Evolutionary conservation across 2,329 filamentous ascomycete species (phyloP).

Genomic region (Myrmaecium sp.): DNA sequence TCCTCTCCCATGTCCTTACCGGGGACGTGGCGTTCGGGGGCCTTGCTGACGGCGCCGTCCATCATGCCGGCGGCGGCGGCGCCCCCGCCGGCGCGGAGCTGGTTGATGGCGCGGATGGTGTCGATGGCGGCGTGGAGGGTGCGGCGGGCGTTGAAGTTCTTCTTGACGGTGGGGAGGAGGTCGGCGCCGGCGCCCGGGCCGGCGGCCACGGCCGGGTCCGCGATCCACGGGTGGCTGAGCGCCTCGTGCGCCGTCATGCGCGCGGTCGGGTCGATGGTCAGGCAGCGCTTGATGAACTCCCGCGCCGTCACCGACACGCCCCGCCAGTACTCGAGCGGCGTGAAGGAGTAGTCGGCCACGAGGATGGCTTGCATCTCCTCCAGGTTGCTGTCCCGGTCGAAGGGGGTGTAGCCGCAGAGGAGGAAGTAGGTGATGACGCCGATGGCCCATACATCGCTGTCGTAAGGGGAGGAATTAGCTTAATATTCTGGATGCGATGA

Average conservation of each 20-base stretch:
- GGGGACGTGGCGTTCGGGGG: constrained; percentile 23
- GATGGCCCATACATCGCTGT: constrained; percentile 83
- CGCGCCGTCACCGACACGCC: constrained; percentile 67
- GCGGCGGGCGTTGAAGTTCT: constrained; percentile 51
- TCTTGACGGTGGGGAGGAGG: constrained; percentile 48
- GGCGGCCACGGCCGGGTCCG: constrained; percentile 32
- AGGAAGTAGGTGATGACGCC: constrained; percentile 98
- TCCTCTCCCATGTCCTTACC: constrained; percentile 5
- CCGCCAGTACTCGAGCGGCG: constrained; percentile 89
- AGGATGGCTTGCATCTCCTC: constrained; percentile 99
- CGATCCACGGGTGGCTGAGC: constrained; percentile 48
- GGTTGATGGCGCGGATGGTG: constrained; percentile 51
- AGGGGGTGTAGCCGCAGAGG: constrained; percentile 93
- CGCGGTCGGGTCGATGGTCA: constrained; percentile 73
- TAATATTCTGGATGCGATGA: not conserved
- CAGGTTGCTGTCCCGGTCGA: constrained; percentile 91
- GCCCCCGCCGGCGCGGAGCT: constrained; percentile 43
- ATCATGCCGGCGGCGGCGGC: constrained; percentile 37
- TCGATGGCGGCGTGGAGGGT: constrained; percentile 52
- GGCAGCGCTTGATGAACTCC: constrained; percentile 80
- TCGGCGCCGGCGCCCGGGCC: constrained; percentile 24
- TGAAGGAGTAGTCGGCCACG: constrained; percentile 90
- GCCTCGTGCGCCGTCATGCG: constrained; percentile 84
- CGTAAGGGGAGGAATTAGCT: not conserved
- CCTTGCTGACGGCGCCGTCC: constrained; percentile 41